Percentiles rank a stretch among this genome's conserved stretches.
phyloP scores from a whole-genome alignment of 805 yeast genomes.

The Candida ficus region DNA sequence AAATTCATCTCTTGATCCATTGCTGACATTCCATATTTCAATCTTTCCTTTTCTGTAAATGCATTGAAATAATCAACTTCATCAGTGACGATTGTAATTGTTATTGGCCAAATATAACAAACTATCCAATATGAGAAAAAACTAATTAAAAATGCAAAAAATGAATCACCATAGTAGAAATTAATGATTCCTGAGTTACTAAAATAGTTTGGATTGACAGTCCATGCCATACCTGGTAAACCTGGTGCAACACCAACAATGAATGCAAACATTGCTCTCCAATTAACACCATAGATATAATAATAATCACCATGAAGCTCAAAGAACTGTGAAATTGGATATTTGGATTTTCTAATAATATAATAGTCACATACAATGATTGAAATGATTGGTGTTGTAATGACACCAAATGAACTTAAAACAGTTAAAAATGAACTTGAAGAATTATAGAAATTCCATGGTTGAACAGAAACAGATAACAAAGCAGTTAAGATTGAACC shows the following conservation, averaged over 20 bases:
- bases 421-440: conserved; percentile 29
- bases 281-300: conserved; percentile 37
- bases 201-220: conserved; percentile 26
- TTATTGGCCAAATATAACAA: conserved; percentile 32
- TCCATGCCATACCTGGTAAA: conserved; percentile 42
- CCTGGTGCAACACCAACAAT: conserved; percentile 40
- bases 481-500: conserved; percentile 30
- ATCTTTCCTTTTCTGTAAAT: conserved; percentile 30
- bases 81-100: conserved; percentile 32
- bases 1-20: not conserved
- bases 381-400: conserved; percentile 32
- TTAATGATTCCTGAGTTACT: conserved; percentile 33
- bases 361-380: conserved; percentile 35
- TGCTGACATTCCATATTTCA: conserved; percentile 7
- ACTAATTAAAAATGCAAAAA: conserved; percentile 37
- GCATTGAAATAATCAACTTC: conserved; percentile 35
- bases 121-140: conserved; percentile 32
- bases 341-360: conserved; percentile 28
- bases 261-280: conserved; percentile 36
- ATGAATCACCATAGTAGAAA: conserved; percentile 39
- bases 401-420: conserved; percentile 31
- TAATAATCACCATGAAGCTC: conserved; percentile 28
- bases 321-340: conserved; percentile 33
- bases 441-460: conserved; percentile 33
- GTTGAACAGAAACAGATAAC: conserved; percentile 31